Conservation (phyloP, 305 asterid genomes). For the Solanum hybrid region DNA sequence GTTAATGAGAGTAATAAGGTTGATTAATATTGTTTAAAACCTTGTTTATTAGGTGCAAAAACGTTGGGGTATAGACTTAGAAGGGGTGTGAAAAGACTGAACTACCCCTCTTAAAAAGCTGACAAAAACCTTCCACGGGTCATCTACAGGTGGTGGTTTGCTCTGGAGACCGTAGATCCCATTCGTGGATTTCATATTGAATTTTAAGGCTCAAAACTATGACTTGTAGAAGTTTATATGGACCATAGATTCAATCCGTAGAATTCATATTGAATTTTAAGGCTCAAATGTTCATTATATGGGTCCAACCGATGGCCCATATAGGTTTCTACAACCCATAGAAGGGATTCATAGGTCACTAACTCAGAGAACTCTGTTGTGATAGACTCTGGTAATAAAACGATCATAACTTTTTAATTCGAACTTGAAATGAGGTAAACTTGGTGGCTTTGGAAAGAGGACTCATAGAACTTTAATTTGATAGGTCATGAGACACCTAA, state of each 20-base stretch:
- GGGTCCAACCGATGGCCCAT: background rate
- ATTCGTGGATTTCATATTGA: background rate
- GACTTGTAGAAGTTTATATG: background rate
- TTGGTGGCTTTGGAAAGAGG: background rate
- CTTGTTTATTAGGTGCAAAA: background rate
- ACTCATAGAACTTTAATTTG: background rate
- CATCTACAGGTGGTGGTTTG: background rate
- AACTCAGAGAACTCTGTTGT: background rate
- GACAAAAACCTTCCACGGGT: background rate
- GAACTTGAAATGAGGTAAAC: background rate
- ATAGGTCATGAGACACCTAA: background rate
- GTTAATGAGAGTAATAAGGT: background rate
- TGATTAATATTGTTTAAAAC: background rate
- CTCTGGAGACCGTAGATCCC: background rate
- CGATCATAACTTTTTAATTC: too few relatives aligned
- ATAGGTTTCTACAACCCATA: background rate
- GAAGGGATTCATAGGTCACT: background rate
- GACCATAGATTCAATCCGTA: background rate
- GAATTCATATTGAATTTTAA: background rate
- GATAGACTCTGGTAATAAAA: background rate
- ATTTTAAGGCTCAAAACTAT: background rate
- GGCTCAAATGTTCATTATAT: background rate
- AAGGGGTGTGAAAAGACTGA: background rate
- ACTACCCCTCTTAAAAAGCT: background rate
- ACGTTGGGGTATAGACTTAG: background rate